Evolutionary conservation across 352 stramenopile genomes (phyloP), one percentile per base, ranked within the genome.

Genomic region (Globisporangium cylindrosporum): DNA sequence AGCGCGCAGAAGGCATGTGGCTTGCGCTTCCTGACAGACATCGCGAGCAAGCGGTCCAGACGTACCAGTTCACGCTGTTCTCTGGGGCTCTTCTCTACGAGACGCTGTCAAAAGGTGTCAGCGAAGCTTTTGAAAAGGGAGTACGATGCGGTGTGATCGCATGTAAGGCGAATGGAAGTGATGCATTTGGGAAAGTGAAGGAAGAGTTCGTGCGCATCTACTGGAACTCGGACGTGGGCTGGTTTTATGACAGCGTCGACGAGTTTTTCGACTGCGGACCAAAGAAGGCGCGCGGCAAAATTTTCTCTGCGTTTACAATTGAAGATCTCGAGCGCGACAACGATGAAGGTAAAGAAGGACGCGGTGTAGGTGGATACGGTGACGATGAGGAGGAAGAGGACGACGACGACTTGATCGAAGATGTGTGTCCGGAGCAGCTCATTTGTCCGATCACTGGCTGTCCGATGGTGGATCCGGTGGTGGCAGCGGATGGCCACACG

Each of bases 401-500:
- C 14, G 71, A 76, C 18, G 61, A 72, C 55, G 64, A 77, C 14
- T 58, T 64, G 27, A 66, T 51, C 14, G 72, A 78, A 46, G 72
- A 66, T 36, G 67, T 85, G 27, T 75, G 70, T 59, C 81, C 81
- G 0, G 81, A 90, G 46, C 82, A 91, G 69, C 75, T 93, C 25
- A 84, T 89, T 22, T 98, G 97, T 77, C 95, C 97, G 7, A 99
- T 99, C 64, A 98, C 95, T 9, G 86, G 94, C 25, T 89, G 93
- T 58, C 86, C 96, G n/a, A 98, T 99, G 94, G 62, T 90, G 20
- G 95, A 99, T 72, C 97, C 97, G 5, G 97, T 99, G 24, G 93
- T 99, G 9, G 95, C 96, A 51, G 91, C 91, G 7, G 97, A 99
- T 74, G 97, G 97, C n/a, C 95, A 99, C 72, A 98, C 96, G 25